Conservation (phyloP, 352 stramenopile genomes). For the Aphanomyces astaci region DNA sequence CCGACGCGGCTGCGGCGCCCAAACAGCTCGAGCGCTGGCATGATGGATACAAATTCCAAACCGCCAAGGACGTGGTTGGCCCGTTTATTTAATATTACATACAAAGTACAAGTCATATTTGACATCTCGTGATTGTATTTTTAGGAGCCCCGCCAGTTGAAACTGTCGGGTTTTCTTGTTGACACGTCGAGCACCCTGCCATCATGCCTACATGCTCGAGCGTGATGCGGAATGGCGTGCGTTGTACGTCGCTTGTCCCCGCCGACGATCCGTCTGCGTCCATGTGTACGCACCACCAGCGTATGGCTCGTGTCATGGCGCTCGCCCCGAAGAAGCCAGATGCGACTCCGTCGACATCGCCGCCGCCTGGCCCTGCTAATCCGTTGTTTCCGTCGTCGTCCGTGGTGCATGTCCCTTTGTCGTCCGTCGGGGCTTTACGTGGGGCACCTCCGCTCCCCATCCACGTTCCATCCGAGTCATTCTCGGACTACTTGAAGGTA, state of each 20-base stretch:
- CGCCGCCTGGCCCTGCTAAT: neutral
- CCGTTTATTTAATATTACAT: neutral
- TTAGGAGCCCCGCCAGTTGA: neutral
- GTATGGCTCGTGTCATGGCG: slow-evolving; percentile 72
- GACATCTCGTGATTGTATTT: neutral
- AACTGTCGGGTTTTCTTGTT: neutral
- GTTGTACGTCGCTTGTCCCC: slow-evolving; percentile 42
- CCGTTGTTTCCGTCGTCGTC: slow-evolving; percentile 1
- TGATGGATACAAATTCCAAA: slow-evolving; percentile 14
- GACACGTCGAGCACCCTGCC: neutral
- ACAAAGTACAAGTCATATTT: neutral
- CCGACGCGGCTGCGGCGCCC: slow-evolving; percentile 71
- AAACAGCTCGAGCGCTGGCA: slow-evolving; percentile 81
- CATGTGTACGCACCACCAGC: slow-evolving; percentile 68
- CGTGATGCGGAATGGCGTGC: slow-evolving; percentile 56
- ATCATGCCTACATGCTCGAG: slow-evolving; percentile 28
- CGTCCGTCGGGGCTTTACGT: neutral
- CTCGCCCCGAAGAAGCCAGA: slow-evolving; percentile 53
- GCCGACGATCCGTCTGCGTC: slow-evolving; percentile 29
- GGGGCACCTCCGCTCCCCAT: neutral
- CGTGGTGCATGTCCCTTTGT: neutral
- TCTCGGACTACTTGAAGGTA: slow-evolving; percentile 19
- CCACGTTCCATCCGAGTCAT: neutral
- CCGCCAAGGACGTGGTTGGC: neutral
- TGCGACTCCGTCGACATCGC: slow-evolving; percentile 10